Evolutionary conservation across 2,329 filamentous ascomycete species (phyloP).

Genomic region (Exophiala calicioides): DNA sequence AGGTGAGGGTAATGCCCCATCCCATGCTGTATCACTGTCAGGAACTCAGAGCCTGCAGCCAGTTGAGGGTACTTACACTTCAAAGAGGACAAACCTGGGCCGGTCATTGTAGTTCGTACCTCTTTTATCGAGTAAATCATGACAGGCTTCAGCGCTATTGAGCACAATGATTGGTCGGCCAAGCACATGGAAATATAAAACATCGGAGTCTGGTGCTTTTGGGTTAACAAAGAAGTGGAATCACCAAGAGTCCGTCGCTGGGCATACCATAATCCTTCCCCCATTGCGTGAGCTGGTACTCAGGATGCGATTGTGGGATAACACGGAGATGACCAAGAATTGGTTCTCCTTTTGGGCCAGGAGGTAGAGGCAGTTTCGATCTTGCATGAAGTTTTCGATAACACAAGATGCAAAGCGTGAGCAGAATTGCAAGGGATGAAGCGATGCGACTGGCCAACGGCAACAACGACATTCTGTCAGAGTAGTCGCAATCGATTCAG

Average conservation of each 20-base stretch:
- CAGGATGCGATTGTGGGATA: constrained; percentile 12
- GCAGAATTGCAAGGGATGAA: too few species aligned
- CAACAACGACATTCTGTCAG: too few species aligned
- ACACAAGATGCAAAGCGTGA: too few species aligned
- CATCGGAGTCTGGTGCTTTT: constrained; percentile 9
- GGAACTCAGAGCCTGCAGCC: too few species aligned
- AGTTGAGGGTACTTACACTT: constrained; percentile 9
- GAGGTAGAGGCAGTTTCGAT: constrained; percentile 5
- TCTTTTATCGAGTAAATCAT: constrained; percentile 14
- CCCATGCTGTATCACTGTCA: constrained; percentile 36
- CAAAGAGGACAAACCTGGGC: constrained; percentile 14
- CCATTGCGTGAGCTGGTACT: constrained; percentile 18
- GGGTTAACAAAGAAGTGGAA: neutral
- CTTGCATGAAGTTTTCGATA: neutral
- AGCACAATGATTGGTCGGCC: constrained; percentile 41
- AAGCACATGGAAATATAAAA: constrained; percentile 30
- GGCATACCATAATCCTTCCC: constrained; percentile 16
- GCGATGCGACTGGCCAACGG: too few species aligned
- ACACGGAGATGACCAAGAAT: constrained; percentile 16
- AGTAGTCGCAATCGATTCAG: too few species aligned
- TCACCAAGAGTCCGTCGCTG: neutral
- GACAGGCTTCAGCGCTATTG: constrained; percentile 32
- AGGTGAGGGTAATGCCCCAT: constrained; percentile 51
- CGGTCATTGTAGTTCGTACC: constrained; percentile 13
- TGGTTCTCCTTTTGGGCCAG: constrained; percentile 12